A percentile compares a stretch with the other conserved stretches of the same genome.
Evolutionary conservation across 169 alveolate species (phyloP).

Genomic region (Eimeria tenella): DNA sequence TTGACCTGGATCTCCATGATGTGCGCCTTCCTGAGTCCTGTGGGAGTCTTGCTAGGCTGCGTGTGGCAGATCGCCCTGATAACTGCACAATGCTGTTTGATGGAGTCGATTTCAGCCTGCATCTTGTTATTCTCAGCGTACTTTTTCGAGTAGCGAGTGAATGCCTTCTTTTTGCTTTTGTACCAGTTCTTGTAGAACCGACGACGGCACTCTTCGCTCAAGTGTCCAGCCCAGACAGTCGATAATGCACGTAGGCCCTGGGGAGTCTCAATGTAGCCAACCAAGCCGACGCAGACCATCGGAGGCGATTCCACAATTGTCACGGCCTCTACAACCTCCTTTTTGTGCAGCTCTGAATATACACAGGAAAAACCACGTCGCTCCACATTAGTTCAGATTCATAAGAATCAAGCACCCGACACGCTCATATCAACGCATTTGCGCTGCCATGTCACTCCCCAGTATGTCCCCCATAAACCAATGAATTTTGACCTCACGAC

Average conservation of each 20-base stretch:
- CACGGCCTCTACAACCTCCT: conserved; percentile 99
- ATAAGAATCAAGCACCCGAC: too few species aligned
- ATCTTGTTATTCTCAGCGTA: conserved; percentile 92
- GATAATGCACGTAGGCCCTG: conserved; percentile 98
- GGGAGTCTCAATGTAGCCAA: conserved; percentile 99
- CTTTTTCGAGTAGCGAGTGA: conserved; percentile 96
- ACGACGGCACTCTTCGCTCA: conserved; percentile 97
- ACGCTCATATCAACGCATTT: background rate
- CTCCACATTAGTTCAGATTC: too few species aligned
- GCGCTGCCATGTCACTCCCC: conserved; percentile 66
- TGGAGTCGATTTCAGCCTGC: conserved; percentile 95
- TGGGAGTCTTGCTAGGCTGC: conserved; percentile 96
- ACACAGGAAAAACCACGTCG: background rate
- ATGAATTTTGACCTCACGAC: background rate
- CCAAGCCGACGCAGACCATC: conserved; percentile 99
- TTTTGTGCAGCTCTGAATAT: conserved; percentile 94
- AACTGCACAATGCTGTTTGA: conserved; percentile 97
- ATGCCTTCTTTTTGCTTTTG: conserved; percentile 99
- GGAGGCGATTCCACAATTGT: conserved; percentile 99
- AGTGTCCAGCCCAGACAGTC: conserved; percentile 99
- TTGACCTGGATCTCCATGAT: conserved; percentile 99
- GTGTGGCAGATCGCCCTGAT: conserved; percentile 99
- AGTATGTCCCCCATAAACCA: conserved; percentile 64
- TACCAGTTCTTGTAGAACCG: conserved; percentile 99
- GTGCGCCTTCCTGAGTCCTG: conserved; percentile 98